Evolutionary conservation across 148 eudicot genomes (phyloP), one percentile per base, ranked within the genome.

Genomic region (Agrostemma githago): DNA sequence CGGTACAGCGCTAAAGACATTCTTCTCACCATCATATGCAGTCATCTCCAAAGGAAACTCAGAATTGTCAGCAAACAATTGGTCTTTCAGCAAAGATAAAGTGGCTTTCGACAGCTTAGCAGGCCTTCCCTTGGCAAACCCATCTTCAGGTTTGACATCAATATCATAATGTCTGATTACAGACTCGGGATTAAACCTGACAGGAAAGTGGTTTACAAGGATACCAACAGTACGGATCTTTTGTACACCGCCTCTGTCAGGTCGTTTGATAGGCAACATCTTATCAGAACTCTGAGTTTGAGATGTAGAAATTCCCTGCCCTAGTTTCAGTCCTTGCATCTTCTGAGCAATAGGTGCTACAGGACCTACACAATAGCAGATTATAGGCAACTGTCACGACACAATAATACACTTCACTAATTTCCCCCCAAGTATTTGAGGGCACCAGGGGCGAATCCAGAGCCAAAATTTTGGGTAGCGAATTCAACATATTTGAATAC

Each of bases 21-120:
- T 89, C 80, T 89, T 91, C 46, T 87, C 88, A 12, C 96, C 96
- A 79, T 90, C 96, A 84, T 82, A 90, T 37, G 85, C 88, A 76
- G 83, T 83, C 81, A 59, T 78, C 37, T 79, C 81, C 48, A 64
- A 7, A 17, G 89, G 86, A 74, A 88, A 87, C 3, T 71, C 70
- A 17, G 80, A 72, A 41, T 83, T 17, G 67, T 82, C 79, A 60
- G 82, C 76, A 66, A 76, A 86, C 8, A 91, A 74, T 60, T 86
- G 82, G 34, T 91, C 85, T 72, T 78, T 82, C 6, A 87, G 81
- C 78, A 83, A 61, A 63, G 77, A 72, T 39, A 84, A 70, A 16
- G 72, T 68, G 62, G 84, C 69, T 78, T 85, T 87, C 46, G 76
- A 70, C 21, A 82, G 78, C 70, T 74, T 85, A 20, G 70, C 68